phyloP scores from a whole-genome alignment of 164 flowering plant species.

The Piper longum region DNA sequence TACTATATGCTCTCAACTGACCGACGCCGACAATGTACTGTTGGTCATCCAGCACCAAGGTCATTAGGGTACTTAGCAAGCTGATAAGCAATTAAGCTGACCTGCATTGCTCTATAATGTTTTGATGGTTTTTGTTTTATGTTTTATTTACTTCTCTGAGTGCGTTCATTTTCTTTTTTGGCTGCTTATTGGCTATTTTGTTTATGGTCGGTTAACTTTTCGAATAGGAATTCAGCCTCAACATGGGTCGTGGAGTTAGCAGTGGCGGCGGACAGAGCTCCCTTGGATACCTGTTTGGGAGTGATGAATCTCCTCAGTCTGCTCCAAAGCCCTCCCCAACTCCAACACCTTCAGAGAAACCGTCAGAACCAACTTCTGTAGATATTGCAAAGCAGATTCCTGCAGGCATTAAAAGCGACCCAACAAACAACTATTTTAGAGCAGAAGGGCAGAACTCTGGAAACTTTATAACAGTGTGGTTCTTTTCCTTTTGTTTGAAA shows the following conservation, averaged over 20 bases:
- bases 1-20: too few relatives aligned
- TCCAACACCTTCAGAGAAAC: conserved; percentile 4
- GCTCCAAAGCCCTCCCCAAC: conserved; percentile 12
- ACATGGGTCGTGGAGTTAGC: conserved; percentile 47
- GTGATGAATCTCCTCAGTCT: conserved; percentile 28
- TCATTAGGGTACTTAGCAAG: too few relatives aligned
- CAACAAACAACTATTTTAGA: conserved; percentile 28
- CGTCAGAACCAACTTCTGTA: conserved; percentile 8
- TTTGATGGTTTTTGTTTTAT: not conserved
- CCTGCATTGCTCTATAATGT: not conserved
- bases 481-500: not conserved
- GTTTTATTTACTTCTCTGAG: too few relatives aligned
- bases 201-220: not conserved
- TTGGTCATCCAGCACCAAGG: too few relatives aligned
- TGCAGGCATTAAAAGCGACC: conserved; percentile 27
- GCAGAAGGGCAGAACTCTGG: conserved; percentile 43
- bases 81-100: too few relatives aligned
- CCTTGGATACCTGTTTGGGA: conserved; percentile 39
- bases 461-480: conserved; percentile 33
- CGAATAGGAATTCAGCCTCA: not conserved
- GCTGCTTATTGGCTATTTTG: not conserved
- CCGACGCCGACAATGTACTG: too few relatives aligned
- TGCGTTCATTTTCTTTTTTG: not conserved
- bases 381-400: conserved; percentile 27
- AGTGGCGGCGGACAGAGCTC: conserved; percentile 54